A percentile compares a stretch with the other conserved stretches of the same genome.
Evolutionary conservation across 192 early-diverging fungal genomes (phyloP).

Genomic region (Obelidium mucronatum): DNA sequence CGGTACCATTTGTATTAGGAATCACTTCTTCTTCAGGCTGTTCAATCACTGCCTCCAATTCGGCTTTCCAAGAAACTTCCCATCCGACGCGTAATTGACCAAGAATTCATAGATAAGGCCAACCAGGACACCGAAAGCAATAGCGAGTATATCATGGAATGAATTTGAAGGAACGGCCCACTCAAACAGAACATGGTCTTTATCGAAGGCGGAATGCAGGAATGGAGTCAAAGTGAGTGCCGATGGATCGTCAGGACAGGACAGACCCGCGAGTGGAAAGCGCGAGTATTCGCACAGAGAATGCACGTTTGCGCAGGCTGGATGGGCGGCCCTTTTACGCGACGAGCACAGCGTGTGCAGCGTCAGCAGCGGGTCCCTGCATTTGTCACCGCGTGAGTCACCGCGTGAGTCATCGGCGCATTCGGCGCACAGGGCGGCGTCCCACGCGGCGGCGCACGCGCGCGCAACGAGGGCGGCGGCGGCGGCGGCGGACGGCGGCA

Average conservation of each 20-base stretch:
- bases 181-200: slow-evolving; percentile 31
- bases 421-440: not conserved
- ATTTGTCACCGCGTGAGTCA: not conserved
- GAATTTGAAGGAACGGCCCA: slow-evolving; percentile 8
- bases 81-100: not conserved
- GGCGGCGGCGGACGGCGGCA: no score
- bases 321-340: not conserved
- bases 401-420: not conserved
- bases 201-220: slow-evolving; percentile 16
- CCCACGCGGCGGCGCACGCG: not conserved
- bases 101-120: slow-evolving; percentile 3
- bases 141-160: not conserved
- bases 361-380: slow-evolving; percentile 14
- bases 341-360: not conserved
- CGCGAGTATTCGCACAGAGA: not conserved
- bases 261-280: not conserved
- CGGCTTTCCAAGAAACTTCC: not conserved
- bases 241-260: not conserved
- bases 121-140: not conserved
- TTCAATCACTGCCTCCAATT: not conserved
- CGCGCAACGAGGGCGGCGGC: not conserved
- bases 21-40: not conserved
- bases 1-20: not conserved
- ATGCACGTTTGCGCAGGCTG: not conserved
- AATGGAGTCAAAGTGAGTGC: slow-evolving; percentile 26